These are phyloP conservation scores for Calonectria pseudoreteaudii DNA, from an alignment of 2,329 filamentous ascomycete genomes.

Conservation along the genomic window DNA sequence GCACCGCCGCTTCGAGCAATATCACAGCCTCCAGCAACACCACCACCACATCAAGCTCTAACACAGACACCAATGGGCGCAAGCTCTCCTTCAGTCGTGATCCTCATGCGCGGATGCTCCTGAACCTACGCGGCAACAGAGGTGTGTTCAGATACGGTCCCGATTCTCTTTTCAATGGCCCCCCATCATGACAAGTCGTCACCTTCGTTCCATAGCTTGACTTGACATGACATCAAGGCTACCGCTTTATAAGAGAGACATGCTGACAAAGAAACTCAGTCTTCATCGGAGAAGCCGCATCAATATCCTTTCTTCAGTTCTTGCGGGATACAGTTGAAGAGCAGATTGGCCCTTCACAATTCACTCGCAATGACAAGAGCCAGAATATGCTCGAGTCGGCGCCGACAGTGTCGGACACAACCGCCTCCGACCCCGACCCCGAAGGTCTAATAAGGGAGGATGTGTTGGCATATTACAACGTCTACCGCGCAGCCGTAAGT, in stretches of 20 bases:
- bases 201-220: background rate
- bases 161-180: background rate
- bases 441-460: conserved; percentile 2
- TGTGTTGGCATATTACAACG: conserved; percentile 32
- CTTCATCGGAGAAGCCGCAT: conserved; percentile 62
- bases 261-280: conserved; percentile 46
- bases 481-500: conserved; percentile 34
- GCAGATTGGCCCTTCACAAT: conserved; percentile 41
- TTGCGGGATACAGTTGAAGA: conserved; percentile 40
- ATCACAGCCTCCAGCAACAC: background rate
- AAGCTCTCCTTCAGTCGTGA: conserved; percentile 32
- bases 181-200: background rate
- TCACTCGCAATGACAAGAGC: conserved; percentile 43
- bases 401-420: conserved; percentile 22
- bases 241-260: background rate
- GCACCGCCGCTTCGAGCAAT: background rate
- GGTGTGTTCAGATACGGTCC: conserved; percentile 47
- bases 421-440: background rate
- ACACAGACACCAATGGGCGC: background rate
- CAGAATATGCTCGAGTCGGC: conserved; percentile 45
- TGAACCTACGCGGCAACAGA: conserved; percentile 64
- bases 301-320: conserved; percentile 65
- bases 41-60: background rate
- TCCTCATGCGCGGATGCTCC: conserved; percentile 55
- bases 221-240: no score